Percentiles rank a stretch among this genome's conserved stretches.
Conservation (phyloP, 257 asterid genomes). For the Ligustrum vulgare region DNA sequence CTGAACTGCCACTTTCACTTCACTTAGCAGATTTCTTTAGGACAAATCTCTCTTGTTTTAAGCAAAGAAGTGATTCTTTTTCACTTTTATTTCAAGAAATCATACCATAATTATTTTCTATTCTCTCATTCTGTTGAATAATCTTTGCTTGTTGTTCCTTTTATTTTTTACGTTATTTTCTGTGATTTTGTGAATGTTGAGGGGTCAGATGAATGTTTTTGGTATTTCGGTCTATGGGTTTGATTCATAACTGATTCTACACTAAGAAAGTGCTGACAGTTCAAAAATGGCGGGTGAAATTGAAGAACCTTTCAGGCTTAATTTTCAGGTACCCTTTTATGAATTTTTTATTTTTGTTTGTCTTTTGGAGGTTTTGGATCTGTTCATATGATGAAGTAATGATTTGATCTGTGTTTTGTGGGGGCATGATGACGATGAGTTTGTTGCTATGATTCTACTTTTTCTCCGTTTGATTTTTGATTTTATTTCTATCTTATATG, state of each 20-base stretch:
- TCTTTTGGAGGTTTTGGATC: slow-evolving; percentile 20
- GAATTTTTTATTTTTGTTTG: neutral
- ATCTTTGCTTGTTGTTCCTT: slow-evolving; percentile 15
- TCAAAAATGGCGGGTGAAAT: slow-evolving; percentile 70
- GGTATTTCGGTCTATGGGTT: slow-evolving; percentile 31
- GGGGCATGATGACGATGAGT: slow-evolving; percentile 11
- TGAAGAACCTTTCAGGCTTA: slow-evolving; percentile 54
- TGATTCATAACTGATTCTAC: slow-evolving; percentile 7
- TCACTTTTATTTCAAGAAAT: slow-evolving; percentile 19
- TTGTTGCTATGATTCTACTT: slow-evolving; percentile 2
- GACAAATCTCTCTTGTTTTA: slow-evolving; percentile 40
- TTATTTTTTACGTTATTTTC: neutral
- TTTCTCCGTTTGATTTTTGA: neutral
- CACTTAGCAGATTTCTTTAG: slow-evolving; percentile 13
- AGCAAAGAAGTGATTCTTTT: slow-evolving; percentile 49
- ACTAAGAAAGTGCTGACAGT: slow-evolving; percentile 24
- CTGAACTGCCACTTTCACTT: slow-evolving; percentile 30
- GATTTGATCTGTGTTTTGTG: slow-evolving; percentile 6
- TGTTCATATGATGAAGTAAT: slow-evolving; percentile 18
- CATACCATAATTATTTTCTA: neutral
- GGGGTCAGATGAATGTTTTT: neutral
- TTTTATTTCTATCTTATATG: neutral
- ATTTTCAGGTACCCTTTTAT: slow-evolving; percentile 55
- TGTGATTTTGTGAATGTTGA: neutral
- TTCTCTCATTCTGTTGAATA: slow-evolving; percentile 14